Base-by-base conservation (phyloP, 2,329 filamentous ascomycete genomes). In the Coleophoma eucalyptorum region DNA sequence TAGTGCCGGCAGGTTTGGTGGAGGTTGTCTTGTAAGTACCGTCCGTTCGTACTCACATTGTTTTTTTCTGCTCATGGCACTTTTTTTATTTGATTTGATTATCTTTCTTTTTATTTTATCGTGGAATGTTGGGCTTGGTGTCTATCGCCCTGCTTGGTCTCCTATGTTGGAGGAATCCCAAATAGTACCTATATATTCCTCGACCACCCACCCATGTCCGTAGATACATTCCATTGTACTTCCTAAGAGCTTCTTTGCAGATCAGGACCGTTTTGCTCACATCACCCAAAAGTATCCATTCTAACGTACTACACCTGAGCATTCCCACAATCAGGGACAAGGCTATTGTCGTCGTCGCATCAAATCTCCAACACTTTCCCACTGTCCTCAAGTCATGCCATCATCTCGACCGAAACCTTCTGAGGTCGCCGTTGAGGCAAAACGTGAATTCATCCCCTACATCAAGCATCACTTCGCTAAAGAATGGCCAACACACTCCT, bases 401-500 rank as follows among this genome's bases (percentile, higher is more conserved):
- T 74, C 76, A 45, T 73, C 77, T 49, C 83, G 78, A 67, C 77
- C 77, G 43, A 86, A 83, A 67, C 79, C 83, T 12, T 81, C 84
- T 38, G 86, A 90, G 57, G 81, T 90, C 49, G 87, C 87, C 49
- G 79, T 82, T 21, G 86, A 89, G 65, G 86, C 85, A n/a, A 89
- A 89, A 68, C 79, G 76, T 59, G 77, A 78, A 52, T 87, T 84
- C 63, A 84, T 89, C 56, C 86, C 86, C 15, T 72, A 79, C 55
- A 81, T 89, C 59, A 78, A 75, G 61, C 72, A 75, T 34, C 73
- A 79, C 62, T 83, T 78, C 68, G 73, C 70, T 52, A 71, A 73
- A 50, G 67, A 69, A 61, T 87, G 72, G 74, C 76, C 75, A 15
- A 76, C 76, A 4, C 77, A 74, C 57, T 89, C 85, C 3, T 78